Conservation (phyloP, 176 grass and related monocot species). For the Oryza meridionalis region DNA sequence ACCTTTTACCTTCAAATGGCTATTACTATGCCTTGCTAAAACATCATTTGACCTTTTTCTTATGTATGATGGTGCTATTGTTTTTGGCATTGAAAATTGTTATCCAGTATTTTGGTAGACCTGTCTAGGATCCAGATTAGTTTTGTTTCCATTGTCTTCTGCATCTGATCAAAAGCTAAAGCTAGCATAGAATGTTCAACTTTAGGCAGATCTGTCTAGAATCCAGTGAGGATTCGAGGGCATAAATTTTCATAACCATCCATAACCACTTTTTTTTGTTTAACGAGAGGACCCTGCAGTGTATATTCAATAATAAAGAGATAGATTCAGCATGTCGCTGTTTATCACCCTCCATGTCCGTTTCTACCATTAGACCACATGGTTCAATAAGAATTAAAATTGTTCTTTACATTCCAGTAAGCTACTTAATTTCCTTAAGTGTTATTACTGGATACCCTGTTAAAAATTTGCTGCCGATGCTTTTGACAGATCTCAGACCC, state of each 20-base stretch:
- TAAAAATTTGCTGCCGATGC: background rate
- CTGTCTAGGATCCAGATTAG: background rate
- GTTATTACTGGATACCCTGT: constrained; percentile 3
- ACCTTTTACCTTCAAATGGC: background rate
- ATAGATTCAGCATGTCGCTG: background rate
- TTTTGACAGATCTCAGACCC: constrained; percentile 57
- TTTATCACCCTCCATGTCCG: background rate
- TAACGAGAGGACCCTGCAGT: background rate
- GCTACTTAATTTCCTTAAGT: background rate
- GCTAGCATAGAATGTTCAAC: background rate
- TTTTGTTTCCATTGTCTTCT: background rate
- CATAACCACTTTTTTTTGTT: background rate
- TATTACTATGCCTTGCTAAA: background rate
- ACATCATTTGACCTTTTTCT: background rate
- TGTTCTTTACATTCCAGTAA: background rate
- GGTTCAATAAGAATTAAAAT: background rate
- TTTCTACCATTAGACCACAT: background rate
- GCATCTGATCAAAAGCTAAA: constrained; percentile 20
- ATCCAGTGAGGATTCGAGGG: background rate
- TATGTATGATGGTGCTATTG: background rate
- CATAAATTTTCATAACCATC: constrained; percentile 18
- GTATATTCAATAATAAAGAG: background rate
- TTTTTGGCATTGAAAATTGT: constrained; percentile 14
- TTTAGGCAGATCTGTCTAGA: background rate
- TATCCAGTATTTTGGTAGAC: background rate